Evolutionary conservation across 2,329 filamentous ascomycete genomes (phyloP).

Genomic region (Leptographium flavum): DNA sequence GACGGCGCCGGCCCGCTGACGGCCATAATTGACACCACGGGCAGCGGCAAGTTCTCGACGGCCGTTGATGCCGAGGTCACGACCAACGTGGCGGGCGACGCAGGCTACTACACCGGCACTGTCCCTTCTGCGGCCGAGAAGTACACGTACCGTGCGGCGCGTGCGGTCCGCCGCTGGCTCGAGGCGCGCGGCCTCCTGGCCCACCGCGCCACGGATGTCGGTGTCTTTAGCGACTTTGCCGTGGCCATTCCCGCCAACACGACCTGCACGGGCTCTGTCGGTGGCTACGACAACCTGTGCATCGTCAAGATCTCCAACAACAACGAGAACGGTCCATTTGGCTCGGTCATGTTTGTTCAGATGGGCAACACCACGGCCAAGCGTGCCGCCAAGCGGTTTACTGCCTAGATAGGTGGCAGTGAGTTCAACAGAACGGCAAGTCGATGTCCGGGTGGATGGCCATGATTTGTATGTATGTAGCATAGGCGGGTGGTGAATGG

Average conservation of each 20-base stretch:
- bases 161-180: neutral
- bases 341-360: conserved; percentile 25
- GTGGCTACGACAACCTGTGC: conserved; percentile 44
- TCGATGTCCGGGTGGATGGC: no score
- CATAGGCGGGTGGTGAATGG: no score
- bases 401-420: no score
- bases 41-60: conserved; percentile 36
- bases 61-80: conserved; percentile 34
- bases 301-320: conserved; percentile 49
- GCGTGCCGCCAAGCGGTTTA: neutral
- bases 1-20: conserved; percentile 51
- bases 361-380: neutral
- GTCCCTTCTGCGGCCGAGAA: neutral
- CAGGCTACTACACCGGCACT: neutral
- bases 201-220: neutral
- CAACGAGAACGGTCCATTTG: conserved; percentile 46
- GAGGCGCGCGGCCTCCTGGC: neutral
- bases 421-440: no score
- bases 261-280: conserved; percentile 44
- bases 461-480: no score
- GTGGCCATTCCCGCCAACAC: conserved; percentile 39
- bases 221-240: conserved; percentile 26
- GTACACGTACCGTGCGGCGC: neutral
- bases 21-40: conserved; percentile 50
- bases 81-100: conserved; percentile 26